Evolutionary conservation across 1,284 basidiomycete species (phyloP).

Genomic region (Trametes pubescens): DNA sequence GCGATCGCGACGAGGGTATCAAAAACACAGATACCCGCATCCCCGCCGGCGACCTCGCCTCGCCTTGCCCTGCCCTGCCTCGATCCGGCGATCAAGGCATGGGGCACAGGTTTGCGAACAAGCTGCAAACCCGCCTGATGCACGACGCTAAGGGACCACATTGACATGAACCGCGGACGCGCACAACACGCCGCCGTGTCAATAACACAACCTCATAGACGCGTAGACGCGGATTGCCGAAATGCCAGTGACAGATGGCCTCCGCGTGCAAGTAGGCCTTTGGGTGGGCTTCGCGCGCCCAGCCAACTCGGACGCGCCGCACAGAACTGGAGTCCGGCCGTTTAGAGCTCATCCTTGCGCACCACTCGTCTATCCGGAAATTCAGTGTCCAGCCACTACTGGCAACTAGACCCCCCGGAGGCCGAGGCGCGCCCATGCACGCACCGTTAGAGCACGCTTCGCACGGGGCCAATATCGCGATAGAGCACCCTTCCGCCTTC

Average conservation of each 20-base stretch:
- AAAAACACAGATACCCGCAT: neutral
- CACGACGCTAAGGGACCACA: neutral
- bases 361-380: too few species aligned
- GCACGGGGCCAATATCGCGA: neutral
- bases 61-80: neutral
- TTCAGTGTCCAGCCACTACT: neutral
- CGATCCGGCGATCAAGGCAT: conserved; percentile 11
- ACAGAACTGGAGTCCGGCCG: too few species aligned
- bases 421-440: neutral
- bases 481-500: neutral
- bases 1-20: neutral
- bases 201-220: neutral
- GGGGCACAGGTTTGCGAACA: neutral
- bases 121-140: neutral
- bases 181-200: neutral
- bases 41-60: neutral
- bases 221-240: neutral
- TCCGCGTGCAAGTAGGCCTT: neutral
- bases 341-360: neutral
- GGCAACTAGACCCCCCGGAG: neutral
- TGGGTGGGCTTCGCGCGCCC: conserved; percentile 5
- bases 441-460: conserved; percentile 10
- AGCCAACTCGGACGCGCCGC: neutral
- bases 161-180: neutral
- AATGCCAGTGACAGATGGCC: neutral